phyloP scores from a whole-genome alignment of 2,329 filamentous ascomycete species.

The Phyllosticta citrichinensis region DNA sequence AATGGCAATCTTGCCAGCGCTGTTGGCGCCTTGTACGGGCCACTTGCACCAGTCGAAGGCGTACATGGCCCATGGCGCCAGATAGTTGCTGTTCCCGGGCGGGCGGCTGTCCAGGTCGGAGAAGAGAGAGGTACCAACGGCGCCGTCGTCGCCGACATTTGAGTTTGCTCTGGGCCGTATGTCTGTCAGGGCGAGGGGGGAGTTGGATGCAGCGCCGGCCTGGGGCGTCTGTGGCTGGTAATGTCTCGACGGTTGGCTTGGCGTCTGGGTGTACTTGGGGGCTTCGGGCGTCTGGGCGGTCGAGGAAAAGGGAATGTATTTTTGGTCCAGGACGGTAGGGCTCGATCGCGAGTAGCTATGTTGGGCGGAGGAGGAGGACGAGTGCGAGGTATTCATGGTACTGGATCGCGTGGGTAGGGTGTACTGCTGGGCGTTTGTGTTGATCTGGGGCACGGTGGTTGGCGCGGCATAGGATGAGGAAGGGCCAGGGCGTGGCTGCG shows the following conservation, averaged over 20 bases:
- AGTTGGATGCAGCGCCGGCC: slow-evolving; percentile 60
- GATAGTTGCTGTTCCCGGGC: slow-evolving; percentile 75
- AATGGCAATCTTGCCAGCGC: slow-evolving; percentile 84
- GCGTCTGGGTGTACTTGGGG: slow-evolving; percentile 34
- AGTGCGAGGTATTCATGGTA: slow-evolving; percentile 47
- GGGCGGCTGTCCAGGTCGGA: slow-evolving; percentile 58
- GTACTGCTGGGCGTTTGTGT: slow-evolving; percentile 48
- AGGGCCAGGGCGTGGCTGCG: slow-evolving; percentile 41
- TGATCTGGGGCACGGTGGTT: slow-evolving; percentile 41
- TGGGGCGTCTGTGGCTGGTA: slow-evolving; percentile 39
- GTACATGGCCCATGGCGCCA: slow-evolving; percentile 91
- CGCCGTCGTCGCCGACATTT: slow-evolving; percentile 60
- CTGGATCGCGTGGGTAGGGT: slow-evolving; percentile 57
- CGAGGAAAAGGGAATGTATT: slow-evolving; percentile 52
- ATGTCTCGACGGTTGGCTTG: slow-evolving; percentile 46
- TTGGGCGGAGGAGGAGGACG: slow-evolving; percentile 13
- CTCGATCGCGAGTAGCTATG: slow-evolving; percentile 73
- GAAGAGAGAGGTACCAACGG: slow-evolving; percentile 46
- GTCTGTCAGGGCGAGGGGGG: slow-evolving; percentile 81
- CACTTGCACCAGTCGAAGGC: slow-evolving; percentile 99
- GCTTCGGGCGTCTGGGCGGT: slow-evolving; percentile 47
- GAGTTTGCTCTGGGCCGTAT: slow-evolving; percentile 82
- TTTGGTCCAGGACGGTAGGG: slow-evolving; percentile 54
- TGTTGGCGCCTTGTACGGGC: slow-evolving; percentile 58
- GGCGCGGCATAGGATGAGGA: slow-evolving; percentile 49